Evolutionary conservation across 176 grass and related monocot species (phyloP).

Genomic region (Cenchrus fungigraminus): DNA sequence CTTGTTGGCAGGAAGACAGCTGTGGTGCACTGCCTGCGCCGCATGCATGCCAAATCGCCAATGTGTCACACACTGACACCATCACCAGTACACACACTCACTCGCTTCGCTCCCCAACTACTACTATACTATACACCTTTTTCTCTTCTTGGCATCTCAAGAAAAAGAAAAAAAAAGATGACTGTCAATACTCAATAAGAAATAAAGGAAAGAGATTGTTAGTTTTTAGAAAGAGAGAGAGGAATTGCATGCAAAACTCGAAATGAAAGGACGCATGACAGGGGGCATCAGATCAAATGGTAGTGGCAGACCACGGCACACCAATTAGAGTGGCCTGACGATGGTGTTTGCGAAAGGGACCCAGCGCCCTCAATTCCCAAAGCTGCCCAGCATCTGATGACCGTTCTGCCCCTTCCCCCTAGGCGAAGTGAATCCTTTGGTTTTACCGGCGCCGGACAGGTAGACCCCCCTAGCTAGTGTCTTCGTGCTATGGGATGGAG

Average conservation of each 20-base stretch:
- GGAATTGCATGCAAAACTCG: background rate
- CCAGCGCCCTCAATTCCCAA: constrained; percentile 49
- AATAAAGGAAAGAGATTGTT: background rate
- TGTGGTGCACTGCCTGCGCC: constrained; percentile 32
- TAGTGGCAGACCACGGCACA: constrained; percentile 69
- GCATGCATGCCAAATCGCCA: constrained; percentile 29
- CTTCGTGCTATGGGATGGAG: constrained; percentile 25
- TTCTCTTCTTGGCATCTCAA: background rate
- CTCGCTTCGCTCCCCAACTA: background rate
- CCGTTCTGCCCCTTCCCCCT: constrained; percentile 16
- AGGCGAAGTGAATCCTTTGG: background rate
- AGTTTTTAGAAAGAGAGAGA: background rate
- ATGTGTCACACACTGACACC: constrained; percentile 11
- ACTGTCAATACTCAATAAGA: background rate
- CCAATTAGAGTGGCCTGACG: constrained; percentile 51
- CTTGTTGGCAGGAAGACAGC: constrained; percentile 43
- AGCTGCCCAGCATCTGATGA: constrained; percentile 35
- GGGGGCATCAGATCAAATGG: constrained; percentile 1
- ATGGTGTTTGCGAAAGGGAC: constrained; percentile 43
- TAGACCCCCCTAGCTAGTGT: background rate
- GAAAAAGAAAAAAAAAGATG: background rate
- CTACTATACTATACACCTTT: background rate
- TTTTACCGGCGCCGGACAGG: background rate
- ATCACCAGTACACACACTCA: background rate
- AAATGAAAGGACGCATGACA: constrained; percentile 11